A percentile compares a stretch with the other conserved stretches of the same genome.
Evolutionary conservation across 345 rosid species (phyloP).

Genomic region (Ceriops tagal): DNA sequence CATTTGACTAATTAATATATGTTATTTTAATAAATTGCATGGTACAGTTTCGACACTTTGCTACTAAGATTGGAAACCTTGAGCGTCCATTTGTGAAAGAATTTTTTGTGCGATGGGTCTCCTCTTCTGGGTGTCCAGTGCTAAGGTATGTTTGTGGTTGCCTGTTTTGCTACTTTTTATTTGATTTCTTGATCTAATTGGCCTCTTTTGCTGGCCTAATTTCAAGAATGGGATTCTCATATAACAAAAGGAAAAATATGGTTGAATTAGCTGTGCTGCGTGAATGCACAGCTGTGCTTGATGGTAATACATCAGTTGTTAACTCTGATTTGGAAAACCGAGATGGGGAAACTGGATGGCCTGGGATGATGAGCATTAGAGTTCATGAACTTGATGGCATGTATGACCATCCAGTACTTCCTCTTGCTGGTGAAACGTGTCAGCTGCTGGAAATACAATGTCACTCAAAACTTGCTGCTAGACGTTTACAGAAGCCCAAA

Average conservation of each 20-base stretch:
- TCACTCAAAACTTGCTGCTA: constrained; percentile 88
- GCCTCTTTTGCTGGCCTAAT: constrained; percentile 11
- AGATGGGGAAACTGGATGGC: constrained; percentile 91
- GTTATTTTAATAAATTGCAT: constrained; percentile 19
- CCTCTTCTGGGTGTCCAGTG: constrained; percentile 82
- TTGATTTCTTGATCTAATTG: constrained; percentile 13
- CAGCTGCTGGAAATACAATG: constrained; percentile 96
- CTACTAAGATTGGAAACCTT: constrained; percentile 86
- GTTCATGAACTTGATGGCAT: constrained; percentile 92
- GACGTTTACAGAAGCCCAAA: constrained; percentile 91
- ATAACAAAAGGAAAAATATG: constrained; percentile 87
- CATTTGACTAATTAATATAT: neutral
- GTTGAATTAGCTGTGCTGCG: constrained; percentile 91
- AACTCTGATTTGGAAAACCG: constrained; percentile 74
- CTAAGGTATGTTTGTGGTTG: constrained; percentile 54
- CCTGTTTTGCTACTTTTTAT: constrained; percentile 1
- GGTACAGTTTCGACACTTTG: constrained; percentile 88
- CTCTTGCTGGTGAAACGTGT: constrained; percentile 93
- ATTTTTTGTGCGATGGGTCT: constrained; percentile 91
- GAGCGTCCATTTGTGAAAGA: constrained; percentile 97
- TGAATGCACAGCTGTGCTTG: constrained; percentile 71
- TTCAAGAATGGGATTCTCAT: constrained; percentile 92
- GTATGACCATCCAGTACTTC: constrained; percentile 91
- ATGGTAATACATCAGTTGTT: constrained; percentile 47
- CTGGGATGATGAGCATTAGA: constrained; percentile 97